These are phyloP conservation scores for Phytophthora cactorum DNA, from an alignment of 352 stramenopile species.

Conservation along the genomic window DNA sequence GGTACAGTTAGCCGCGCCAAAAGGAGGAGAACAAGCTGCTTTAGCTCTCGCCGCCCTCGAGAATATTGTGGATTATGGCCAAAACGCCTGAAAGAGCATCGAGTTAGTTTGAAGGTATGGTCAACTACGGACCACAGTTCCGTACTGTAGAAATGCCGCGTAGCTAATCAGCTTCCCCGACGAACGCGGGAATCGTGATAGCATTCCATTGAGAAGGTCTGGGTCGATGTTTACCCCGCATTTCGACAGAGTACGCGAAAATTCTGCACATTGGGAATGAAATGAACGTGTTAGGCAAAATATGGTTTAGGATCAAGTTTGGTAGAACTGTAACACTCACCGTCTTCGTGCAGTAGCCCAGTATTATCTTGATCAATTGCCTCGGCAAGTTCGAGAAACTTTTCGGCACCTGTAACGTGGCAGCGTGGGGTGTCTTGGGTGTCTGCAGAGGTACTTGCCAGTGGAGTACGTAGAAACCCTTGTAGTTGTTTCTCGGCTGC, in stretches of 20 bases:
- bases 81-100: constrained; percentile 41
- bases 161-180: constrained; percentile 47
- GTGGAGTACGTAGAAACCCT: constrained; percentile 40
- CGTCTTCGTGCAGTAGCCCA: constrained; percentile 48
- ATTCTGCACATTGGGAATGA: constrained; percentile 34
- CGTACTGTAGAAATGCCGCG: constrained; percentile 57
- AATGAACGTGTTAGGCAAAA: neutral
- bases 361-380: constrained; percentile 38
- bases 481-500: constrained; percentile 50
- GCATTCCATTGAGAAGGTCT: constrained; percentile 45
- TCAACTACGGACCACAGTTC: neutral
- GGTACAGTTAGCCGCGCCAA: constrained; percentile 21
- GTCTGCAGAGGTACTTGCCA: constrained; percentile 19
- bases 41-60: constrained; percentile 49
- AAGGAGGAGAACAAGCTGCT: constrained; percentile 33
- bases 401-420: constrained; percentile 54
- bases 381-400: constrained; percentile 59
- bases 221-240: constrained; percentile 38
- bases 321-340: constrained; percentile 19
- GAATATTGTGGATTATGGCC: constrained; percentile 50
- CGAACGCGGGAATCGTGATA: constrained; percentile 55
- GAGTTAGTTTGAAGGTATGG: neutral
- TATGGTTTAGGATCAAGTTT: neutral
- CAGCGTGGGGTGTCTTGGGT: constrained; percentile 53
- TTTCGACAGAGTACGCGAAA: constrained; percentile 38